These are phyloP conservation scores for Candida chauliodis DNA, from an alignment of 805 yeast genomes.

Conservation along the genomic window DNA sequence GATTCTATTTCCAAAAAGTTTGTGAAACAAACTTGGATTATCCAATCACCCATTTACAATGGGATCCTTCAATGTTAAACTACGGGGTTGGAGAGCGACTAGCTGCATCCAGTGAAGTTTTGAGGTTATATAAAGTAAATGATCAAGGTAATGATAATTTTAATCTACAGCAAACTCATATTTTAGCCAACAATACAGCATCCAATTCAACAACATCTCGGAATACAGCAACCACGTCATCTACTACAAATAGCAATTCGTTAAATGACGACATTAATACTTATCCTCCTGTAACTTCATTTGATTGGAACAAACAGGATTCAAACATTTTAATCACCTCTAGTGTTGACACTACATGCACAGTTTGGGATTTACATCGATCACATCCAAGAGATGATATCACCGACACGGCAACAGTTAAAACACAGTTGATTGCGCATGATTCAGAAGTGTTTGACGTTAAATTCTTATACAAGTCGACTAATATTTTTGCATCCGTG, in stretches of 20 bases:
- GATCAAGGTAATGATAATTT: constrained; percentile 37
- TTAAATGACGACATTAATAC: constrained; percentile 40
- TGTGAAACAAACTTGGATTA: constrained; percentile 56
- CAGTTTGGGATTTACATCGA: constrained; percentile 80
- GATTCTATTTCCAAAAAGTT: constrained; percentile 42
- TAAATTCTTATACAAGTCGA: constrained; percentile 69
- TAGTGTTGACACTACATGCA: constrained; percentile 94
- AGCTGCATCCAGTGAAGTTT: constrained; percentile 69
- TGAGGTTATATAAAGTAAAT: constrained; percentile 59
- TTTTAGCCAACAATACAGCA: constrained; percentile 35
- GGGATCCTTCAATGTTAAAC: constrained; percentile 58
- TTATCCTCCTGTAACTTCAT: constrained; percentile 86
- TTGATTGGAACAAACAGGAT: constrained; percentile 85
- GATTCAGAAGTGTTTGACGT: constrained; percentile 95
- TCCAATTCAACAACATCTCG: constrained; percentile 11
- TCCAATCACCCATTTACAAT: constrained; percentile 69
- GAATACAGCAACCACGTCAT: constrained; percentile 1
- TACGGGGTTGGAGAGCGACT: constrained; percentile 37
- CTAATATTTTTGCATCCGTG: constrained; percentile 81
- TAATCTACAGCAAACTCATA: constrained; percentile 38
- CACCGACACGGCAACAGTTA: constrained; percentile 58
- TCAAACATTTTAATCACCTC: constrained; percentile 73
- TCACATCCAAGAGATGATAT: constrained; percentile 13
- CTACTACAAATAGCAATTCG: constrained; percentile 3
- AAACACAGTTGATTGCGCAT: constrained; percentile 94